Evolutionary conservation across 1,284 basidiomycete genomes (phyloP).

Genomic region (Cutaneotrichosporon sp.): DNA sequence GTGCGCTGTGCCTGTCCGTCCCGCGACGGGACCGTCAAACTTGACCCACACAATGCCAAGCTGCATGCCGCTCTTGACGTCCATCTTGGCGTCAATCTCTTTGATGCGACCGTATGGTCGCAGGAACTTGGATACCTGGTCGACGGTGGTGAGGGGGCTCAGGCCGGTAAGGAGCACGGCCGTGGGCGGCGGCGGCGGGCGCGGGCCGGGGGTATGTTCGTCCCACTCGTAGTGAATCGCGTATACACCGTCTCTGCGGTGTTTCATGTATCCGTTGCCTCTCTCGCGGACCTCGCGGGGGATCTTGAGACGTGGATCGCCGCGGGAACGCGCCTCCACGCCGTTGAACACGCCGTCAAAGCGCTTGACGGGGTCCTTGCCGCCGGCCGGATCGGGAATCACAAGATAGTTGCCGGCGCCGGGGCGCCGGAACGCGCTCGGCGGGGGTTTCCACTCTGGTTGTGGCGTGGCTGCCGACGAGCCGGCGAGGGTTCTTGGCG

Average conservation of each 20-base stretch:
- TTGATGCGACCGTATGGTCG: constrained; percentile 61
- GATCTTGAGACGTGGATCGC: constrained; percentile 33
- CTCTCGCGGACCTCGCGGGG: constrained; percentile 19
- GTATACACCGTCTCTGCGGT: constrained; percentile 24
- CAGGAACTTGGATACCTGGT: constrained; percentile 65
- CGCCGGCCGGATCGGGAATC: constrained; percentile 17
- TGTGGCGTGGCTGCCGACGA: background rate
- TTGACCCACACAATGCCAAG: constrained; percentile 77
- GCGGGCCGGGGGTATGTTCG: constrained; percentile 62
- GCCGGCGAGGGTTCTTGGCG: background rate
- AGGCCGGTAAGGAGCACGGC: constrained; percentile 70
- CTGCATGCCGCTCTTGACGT: constrained; percentile 70
- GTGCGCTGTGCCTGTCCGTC: constrained; percentile 32
- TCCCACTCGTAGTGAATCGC: constrained; percentile 58
- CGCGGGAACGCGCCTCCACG: constrained; percentile 18
- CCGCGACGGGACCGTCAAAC: constrained; percentile 50
- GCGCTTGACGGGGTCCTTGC: constrained; percentile 30
- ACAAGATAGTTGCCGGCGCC: constrained; percentile 29
- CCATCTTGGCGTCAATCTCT: constrained; percentile 72
- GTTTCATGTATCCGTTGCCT: constrained; percentile 32
- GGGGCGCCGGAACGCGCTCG: constrained; percentile 24
- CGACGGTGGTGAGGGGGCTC: constrained; percentile 64
- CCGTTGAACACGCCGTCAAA: constrained; percentile 35
- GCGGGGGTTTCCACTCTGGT: constrained; percentile 24
- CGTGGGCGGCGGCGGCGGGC: constrained; percentile 60